Base-by-base conservation (phyloP, 352 stramenopile species). In the Globisporangium solare region DNA sequence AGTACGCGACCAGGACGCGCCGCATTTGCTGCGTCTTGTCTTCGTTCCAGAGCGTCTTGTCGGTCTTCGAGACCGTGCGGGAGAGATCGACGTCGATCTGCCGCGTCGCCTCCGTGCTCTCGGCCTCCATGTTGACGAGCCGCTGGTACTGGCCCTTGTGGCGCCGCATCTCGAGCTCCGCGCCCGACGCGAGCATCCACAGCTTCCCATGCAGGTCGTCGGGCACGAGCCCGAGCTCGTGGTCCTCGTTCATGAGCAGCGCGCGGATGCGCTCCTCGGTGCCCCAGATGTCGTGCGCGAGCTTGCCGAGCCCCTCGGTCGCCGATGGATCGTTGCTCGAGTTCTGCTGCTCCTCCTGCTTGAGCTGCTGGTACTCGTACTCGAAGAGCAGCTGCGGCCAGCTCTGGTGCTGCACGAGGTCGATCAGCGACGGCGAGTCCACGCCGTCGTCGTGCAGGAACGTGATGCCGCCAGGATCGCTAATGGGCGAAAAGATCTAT, bases 21-120 rank as follows among this genome's bases (percentile, higher is more conserved):
- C 83, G 80, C 70, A 96, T 82, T 70, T 85, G 85, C 15, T 68
- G 60, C 8, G 74, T 83, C 53, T 90, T 86, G 22, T 80, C 79
- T 0, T 88, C 70, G 8, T 58, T 88, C 83, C 83, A 94, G 6
- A 65, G 22, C 6, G 63, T 47, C 46, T 89, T 88, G 60, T 94
- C 83, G 14, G 71, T 67, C 1, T 84, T 63, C 3, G 74, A 54
- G 12, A 95, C 70, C 11, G 86, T 95, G 37, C 86, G 79, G 35
- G 86, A 71, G 2, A 95, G 61, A 62, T 95, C 86, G 21, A 88
- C 86, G 52, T 95, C 83, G 60, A 95, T 94, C 56, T 95, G 83
- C 17, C 79, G 63, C 11, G 76, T 89, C 17, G 86, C 76, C 12
- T 95, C 86, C 0, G 77, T 88, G 47, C 67, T 85, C 31, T 86